Evolutionary conservation across 1,284 basidiomycete genomes (phyloP), one percentile per base, ranked within the genome.

Genomic region (Rhodotorula sp.): DNA sequence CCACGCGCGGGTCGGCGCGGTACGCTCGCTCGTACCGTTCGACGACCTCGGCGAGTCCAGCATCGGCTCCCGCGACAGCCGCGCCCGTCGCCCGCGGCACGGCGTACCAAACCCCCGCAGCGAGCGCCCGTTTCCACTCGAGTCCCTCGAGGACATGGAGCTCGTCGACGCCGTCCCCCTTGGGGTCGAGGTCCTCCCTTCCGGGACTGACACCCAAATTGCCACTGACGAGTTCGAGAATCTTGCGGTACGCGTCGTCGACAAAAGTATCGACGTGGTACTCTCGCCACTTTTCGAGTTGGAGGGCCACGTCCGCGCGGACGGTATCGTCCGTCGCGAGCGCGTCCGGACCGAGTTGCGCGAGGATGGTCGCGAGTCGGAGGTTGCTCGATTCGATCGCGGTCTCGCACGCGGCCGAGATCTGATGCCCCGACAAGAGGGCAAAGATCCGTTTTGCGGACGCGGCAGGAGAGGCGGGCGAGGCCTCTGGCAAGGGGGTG

Each of bases 41-140:
- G 71, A 94, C 88, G 0, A 89, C 89, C 60, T 89, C 86, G 3
- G 86, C 84, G 26, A 75, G 64, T 12, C 48, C 61, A 10, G 60
- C 62, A 16, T 62, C 66, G 6, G 34, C 38, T 16, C 47, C 58
- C 16, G n/a, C 43, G 14, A 21, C n/a, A 5, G 31, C 52, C 12
- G n/a, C 38, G 67, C 94, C 86, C 5, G 89, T 83, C 2, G 88
- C 85, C 69, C 93, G 90, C 77, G 91, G 86, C 0, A 87, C 85
- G 1, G 88, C 89, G 80, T 90, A 97, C 97, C 97, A 99, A 21
- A 99, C 83, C 75, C 90, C 89, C 60, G 97, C 82, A 2, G 93
- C 97, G 78, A 99, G 91, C 0, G 90, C 89, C 21, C 94, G 88
- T 81, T 95, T 95, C 97, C 97, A 99, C 80, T 97, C 95, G 64